These are phyloP conservation scores for Ceratocystis harringtonii DNA, from an alignment of 2,329 filamentous ascomycete species.

Conservation along the genomic window DNA sequence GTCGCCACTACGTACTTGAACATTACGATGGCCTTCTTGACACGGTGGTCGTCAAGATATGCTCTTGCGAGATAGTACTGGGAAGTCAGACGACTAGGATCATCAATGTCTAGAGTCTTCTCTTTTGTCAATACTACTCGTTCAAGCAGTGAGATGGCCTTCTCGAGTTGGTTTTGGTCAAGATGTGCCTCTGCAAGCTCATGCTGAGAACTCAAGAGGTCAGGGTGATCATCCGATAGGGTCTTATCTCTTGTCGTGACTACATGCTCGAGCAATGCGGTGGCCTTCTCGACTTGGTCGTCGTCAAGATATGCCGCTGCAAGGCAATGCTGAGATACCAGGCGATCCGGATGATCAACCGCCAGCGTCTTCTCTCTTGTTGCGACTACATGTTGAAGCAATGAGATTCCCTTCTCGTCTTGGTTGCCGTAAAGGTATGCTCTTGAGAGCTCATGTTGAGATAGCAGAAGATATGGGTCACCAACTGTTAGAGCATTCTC, in stretches of 20 bases:
- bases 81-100: not conserved
- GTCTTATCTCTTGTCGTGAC: not conserved
- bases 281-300: too few species aligned
- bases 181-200: too few species aligned
- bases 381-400: not conserved
- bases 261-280: too few species aligned
- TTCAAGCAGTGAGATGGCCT: not conserved
- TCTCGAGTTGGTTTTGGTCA: not conserved
- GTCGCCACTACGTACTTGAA: too few species aligned
- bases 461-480: too few species aligned
- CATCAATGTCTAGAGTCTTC: not conserved
- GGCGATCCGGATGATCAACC: not conserved
- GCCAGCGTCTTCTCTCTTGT: not conserved
- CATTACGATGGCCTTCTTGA: too few species aligned
- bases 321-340: not conserved
- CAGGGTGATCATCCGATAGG: not conserved
- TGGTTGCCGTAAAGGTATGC: not conserved
- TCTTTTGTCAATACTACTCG: too few species aligned
- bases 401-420: not conserved
- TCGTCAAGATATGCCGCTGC: too few species aligned
- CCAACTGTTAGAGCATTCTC: not conserved
- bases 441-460: too few species aligned
- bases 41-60: too few species aligned
- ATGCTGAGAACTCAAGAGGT: too few species aligned
- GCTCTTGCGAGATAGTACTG: not conserved